A percentile compares a stretch with the other conserved stretches of the same genome.
phyloP scores from a whole-genome alignment of 352 stramenopile genomes.

The Aphanomyces invadans region DNA sequence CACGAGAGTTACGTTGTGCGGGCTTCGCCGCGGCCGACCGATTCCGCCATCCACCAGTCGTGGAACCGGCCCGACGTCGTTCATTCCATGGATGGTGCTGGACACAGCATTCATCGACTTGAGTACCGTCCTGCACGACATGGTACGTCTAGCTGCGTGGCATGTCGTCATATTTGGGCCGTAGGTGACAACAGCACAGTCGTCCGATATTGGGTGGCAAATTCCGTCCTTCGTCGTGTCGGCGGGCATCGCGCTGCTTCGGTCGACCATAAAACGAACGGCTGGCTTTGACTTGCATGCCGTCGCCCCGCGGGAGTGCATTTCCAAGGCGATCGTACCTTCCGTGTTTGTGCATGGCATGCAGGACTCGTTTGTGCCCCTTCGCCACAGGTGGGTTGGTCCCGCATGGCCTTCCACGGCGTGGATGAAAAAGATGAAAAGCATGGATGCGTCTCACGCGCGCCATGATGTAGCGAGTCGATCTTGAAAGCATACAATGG shows the following conservation, averaged over 20 bases:
- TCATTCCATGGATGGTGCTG: slow-evolving; percentile 17
- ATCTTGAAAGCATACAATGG: slow-evolving; percentile 17
- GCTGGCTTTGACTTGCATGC: slow-evolving; percentile 13
- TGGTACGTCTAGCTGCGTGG: too few relatives aligned
- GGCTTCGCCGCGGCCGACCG: background rate
- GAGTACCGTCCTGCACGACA: slow-evolving; percentile 11
- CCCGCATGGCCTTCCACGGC: too few relatives aligned
- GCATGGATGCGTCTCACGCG: too few relatives aligned
- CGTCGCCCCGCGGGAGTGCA: background rate
- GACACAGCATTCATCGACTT: slow-evolving; percentile 18
- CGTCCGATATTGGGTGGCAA: background rate
- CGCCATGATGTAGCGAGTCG: background rate
- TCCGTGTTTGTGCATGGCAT: slow-evolving; percentile 16
- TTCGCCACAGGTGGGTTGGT: slow-evolving; percentile 21
- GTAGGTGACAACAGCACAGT: slow-evolving; percentile 12
- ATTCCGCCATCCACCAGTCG: background rate
- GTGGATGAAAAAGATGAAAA: too few relatives aligned
- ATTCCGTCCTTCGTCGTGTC: slow-evolving; percentile 14
- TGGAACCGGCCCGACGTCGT: background rate
- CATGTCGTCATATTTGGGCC: too few relatives aligned
- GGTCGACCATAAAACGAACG: background rate
- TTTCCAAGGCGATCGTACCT: background rate
- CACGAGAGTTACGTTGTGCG: background rate
- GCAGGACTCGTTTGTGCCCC: slow-evolving; percentile 13
- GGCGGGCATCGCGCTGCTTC: slow-evolving; percentile 7